phyloP scores from a whole-genome alignment of 768 basidiomycete genomes.

The Glaciozyma martinii region DNA sequence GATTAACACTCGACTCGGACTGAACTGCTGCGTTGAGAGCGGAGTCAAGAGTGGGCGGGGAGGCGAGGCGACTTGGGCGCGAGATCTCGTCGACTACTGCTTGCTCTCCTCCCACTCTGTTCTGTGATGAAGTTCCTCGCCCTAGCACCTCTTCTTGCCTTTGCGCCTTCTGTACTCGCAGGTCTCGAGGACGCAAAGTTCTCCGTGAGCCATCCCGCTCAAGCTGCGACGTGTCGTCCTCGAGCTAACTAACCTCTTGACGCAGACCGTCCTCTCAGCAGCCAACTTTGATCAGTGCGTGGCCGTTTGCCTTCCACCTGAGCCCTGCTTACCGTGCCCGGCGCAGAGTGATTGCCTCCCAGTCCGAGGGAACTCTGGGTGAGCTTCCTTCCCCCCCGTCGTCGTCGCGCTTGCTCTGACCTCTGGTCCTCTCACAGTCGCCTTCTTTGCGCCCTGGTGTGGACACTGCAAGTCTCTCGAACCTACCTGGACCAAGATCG shows the following conservation, averaged over 20 bases:
- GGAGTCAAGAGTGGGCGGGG: no score
- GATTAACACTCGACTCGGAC: no score
- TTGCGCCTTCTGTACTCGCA: constrained; percentile 6
- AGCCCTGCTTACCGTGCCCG: constrained; percentile 45
- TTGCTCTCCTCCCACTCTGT: no score
- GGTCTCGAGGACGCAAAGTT: constrained; percentile 34
- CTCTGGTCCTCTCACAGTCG: constrained; percentile 13
- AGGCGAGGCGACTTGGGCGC: no score
- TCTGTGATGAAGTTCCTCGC: no score
- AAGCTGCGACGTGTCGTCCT: neutral
- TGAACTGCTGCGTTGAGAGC: no score
- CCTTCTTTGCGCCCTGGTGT: constrained; percentile 55
- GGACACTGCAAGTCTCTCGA: constrained; percentile 76
- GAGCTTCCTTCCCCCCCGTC: neutral
- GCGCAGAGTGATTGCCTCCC: constrained; percentile 63
- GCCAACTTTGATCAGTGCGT: constrained; percentile 69
- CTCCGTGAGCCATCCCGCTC: constrained; percentile 4
- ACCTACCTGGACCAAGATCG: constrained; percentile 31
- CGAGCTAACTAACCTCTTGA: neutral
- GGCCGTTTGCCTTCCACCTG: constrained; percentile 26
- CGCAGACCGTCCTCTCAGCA: constrained; percentile 47
- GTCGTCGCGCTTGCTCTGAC: neutral
- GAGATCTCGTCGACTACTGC: no score
- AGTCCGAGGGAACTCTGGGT: constrained; percentile 50
- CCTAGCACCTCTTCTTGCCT: no score